These are phyloP conservation scores for Globisporangium radiosum DNA, from an alignment of 352 stramenopile genomes.

Conservation along the genomic window DNA sequence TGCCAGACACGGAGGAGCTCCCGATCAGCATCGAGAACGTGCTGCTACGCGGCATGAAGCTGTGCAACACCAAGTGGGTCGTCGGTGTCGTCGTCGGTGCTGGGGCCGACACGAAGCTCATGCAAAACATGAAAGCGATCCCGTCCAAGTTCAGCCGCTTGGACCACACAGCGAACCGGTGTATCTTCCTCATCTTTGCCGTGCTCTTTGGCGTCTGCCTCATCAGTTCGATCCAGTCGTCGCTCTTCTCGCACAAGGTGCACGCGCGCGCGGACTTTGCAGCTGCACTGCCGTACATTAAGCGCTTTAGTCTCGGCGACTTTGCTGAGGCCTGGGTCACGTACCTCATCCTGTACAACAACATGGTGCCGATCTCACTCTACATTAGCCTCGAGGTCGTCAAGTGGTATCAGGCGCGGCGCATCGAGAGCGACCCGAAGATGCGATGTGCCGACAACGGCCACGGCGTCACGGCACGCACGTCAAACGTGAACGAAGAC, in stretches of 20 bases:
- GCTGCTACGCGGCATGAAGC: slow-evolving; percentile 70
- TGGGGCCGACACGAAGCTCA: slow-evolving; percentile 75
- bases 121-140: slow-evolving; percentile 84
- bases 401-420: slow-evolving; percentile 92
- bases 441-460: slow-evolving; percentile 49
- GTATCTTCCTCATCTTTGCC: slow-evolving; percentile 80
- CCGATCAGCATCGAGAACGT: slow-evolving; percentile 79
- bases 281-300: slow-evolving; percentile 23
- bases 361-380: slow-evolving; percentile 95
- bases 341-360: slow-evolving; percentile 86
- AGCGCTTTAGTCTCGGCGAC: slow-evolving; percentile 22
- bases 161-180: slow-evolving; percentile 71
- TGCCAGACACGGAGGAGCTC: slow-evolving; percentile 43
- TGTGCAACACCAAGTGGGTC: slow-evolving; percentile 81
- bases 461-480: slow-evolving; percentile 78
- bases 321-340: slow-evolving; percentile 70
- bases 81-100: slow-evolving; percentile 73
- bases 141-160: slow-evolving; percentile 83
- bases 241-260: slow-evolving; percentile 34
- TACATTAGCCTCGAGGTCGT: slow-evolving; percentile 97
- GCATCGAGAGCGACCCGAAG: slow-evolving; percentile 85
- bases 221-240: slow-evolving; percentile 59
- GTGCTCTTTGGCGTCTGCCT: slow-evolving; percentile 66
- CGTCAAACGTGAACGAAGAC: slow-evolving; percentile 93
- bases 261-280: slow-evolving; percentile 17